Conservation (phyloP, 164 flowering plant species). For the Echeveria elegans region DNA sequence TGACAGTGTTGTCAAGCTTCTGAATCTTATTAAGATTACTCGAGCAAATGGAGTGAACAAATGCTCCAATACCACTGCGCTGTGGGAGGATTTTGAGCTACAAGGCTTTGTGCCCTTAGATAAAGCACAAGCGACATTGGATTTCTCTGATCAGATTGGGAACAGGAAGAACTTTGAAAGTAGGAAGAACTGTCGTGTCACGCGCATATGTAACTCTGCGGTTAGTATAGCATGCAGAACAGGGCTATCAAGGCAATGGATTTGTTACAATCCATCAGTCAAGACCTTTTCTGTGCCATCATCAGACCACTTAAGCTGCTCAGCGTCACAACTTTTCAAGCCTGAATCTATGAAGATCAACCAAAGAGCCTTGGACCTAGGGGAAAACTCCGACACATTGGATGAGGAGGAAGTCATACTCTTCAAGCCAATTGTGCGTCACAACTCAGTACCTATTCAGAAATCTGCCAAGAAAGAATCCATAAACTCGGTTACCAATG, state of each 20-base stretch:
- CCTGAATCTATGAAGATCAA: neutral
- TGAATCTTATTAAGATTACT: conserved; percentile 26
- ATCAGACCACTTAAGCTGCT: neutral
- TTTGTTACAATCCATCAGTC: conserved; percentile 7
- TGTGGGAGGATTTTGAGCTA: conserved; percentile 86
- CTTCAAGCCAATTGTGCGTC: conserved; percentile 62
- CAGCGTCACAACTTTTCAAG: neutral
- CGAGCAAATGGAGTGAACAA: conserved; percentile 10
- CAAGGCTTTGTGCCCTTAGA: conserved; percentile 52
- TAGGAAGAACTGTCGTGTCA: conserved; percentile 25
- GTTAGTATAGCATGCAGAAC: conserved; percentile 29
- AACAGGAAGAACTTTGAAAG: conserved; percentile 16
- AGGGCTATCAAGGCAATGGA: conserved; percentile 12
- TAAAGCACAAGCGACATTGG: conserved; percentile 21
- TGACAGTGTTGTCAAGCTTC: conserved; percentile 30
- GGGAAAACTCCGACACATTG: conserved; percentile 13
- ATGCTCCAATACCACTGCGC: conserved; percentile 24
- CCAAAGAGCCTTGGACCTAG: neutral
- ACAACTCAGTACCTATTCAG: conserved; percentile 49
- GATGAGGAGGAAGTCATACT: conserved; percentile 92
- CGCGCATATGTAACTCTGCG: conserved; percentile 50
- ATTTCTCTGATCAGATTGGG: conserved; percentile 28
- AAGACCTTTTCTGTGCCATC: conserved; percentile 26
- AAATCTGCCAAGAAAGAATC: conserved; percentile 10
- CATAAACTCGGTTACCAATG: conserved; percentile 7